A percentile compares a stretch with the other conserved stretches of the same genome.
phyloP scores from a whole-genome alignment of 2,329 filamentous ascomycete species.

The Hypoxylon sp. region DNA sequence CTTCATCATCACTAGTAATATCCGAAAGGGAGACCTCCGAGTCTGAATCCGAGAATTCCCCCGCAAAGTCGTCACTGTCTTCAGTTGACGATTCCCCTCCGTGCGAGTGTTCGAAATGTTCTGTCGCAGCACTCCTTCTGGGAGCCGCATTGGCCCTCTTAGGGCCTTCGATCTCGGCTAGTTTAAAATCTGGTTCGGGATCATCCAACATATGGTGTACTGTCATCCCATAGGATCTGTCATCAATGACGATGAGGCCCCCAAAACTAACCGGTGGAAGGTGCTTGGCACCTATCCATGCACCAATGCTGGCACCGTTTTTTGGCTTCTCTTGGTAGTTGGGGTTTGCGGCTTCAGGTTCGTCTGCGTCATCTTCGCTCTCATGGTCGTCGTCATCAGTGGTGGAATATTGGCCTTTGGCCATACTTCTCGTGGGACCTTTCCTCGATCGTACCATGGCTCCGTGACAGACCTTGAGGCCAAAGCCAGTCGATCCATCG shows the following conservation, averaged over 20 bases:
- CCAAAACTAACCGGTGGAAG: constrained; percentile 91
- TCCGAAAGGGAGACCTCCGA: constrained; percentile 49
- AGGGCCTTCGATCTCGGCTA: constrained; percentile 11
- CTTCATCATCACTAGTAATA: constrained; percentile 63
- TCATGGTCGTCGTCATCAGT: constrained; percentile 45
- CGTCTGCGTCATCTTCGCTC: constrained; percentile 50
- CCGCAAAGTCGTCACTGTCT: constrained; percentile 64
- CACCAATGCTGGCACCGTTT: constrained; percentile 92
- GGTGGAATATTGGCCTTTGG: constrained; percentile 40
- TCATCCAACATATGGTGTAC: constrained; percentile 96
- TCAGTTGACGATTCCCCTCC: constrained; percentile 51
- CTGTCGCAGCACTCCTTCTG: constrained; percentile 40
- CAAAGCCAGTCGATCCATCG: constrained; percentile 67
- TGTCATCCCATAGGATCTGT: constrained; percentile 89
- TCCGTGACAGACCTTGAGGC: constrained; percentile 76
- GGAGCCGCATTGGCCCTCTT: constrained; percentile 32
- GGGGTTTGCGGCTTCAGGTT: constrained; percentile 67
- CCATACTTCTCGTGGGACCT: constrained; percentile 52
- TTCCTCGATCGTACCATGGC: constrained; percentile 70
- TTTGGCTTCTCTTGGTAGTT: constrained; percentile 80
- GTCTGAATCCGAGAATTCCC: constrained; percentile 69
- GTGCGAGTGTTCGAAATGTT: constrained; percentile 34
- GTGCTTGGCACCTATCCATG: constrained; percentile 85
- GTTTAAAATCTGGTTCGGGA: constrained; percentile 53
- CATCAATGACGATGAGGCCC: constrained; percentile 84